Conservation (phyloP, 805 yeast genomes). For the Yarrowia porcina region DNA sequence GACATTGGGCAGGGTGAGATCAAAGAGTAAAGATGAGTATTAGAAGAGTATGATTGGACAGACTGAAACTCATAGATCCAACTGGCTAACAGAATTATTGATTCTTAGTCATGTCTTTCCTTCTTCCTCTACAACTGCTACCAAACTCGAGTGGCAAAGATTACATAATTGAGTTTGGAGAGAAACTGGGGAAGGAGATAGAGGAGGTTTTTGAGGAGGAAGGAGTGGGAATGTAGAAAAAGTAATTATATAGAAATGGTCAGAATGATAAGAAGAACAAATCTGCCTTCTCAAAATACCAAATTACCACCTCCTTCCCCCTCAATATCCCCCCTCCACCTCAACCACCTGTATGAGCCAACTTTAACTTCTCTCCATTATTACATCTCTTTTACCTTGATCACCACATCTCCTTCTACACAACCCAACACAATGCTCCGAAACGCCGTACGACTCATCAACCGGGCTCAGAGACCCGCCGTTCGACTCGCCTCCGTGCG, state of each 20-base stretch:
- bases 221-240: too few relatives aligned
- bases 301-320: background rate
- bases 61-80: too few relatives aligned
- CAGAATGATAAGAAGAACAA: too few relatives aligned
- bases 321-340: background rate
- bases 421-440: conserved; percentile 3
- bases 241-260: too few relatives aligned
- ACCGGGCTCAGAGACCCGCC: conserved; percentile 1
- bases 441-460: conserved; percentile 3
- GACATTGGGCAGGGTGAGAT: too few relatives aligned
- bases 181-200: background rate
- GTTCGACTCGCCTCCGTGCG: background rate
- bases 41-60: too few relatives aligned
- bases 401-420: background rate
- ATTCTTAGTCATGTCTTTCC: too few relatives aligned
- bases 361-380: background rate
- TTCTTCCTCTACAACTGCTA: too few relatives aligned
- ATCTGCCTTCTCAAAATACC: background rate
- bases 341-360: background rate
- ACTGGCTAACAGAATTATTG: too few relatives aligned
- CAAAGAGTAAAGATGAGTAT: too few relatives aligned
- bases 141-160: background rate
- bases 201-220: background rate
- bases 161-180: background rate
- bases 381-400: too few relatives aligned